Evolutionary conservation across 768 basidiomycete species (phyloP).

Genomic region (Cystofilobasidium capitatum): DNA sequence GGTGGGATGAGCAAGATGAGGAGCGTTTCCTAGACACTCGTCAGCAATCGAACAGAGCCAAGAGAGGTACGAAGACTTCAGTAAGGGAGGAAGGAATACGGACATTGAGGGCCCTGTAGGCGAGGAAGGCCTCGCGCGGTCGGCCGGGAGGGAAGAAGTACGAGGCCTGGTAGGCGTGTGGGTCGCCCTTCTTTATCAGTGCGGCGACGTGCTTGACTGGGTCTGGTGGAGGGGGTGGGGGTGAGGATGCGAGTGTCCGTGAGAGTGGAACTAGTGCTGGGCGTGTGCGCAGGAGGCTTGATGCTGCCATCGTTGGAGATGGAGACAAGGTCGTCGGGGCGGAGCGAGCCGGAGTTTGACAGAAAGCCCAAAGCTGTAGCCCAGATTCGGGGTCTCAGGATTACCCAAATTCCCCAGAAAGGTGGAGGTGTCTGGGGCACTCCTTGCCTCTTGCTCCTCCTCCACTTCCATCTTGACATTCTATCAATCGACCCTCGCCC

Average conservation of each 20-base stretch:
- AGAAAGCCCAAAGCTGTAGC: no score
- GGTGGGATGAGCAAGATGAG: background rate
- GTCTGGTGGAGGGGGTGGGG: background rate
- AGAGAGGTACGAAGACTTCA: conserved; percentile 11
- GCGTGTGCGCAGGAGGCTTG: background rate
- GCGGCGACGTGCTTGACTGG: background rate
- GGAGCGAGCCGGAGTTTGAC: no score
- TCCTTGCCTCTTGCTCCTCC: no score
- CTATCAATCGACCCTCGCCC: background rate
- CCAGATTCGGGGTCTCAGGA: no score
- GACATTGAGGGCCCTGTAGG: conserved; percentile 73
- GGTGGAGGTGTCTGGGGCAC: no score
- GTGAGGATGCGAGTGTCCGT: background rate
- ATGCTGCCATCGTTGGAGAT: no score
- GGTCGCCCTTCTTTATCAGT: conserved; percentile 62
- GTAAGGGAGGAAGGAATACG: conserved; percentile 39
- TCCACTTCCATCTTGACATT: no score
- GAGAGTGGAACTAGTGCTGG: background rate
- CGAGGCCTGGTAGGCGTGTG: conserved; percentile 62
- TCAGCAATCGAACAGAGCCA: no score
- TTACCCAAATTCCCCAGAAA: no score
- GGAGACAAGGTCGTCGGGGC: no score
- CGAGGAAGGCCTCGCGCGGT: conserved; percentile 59
- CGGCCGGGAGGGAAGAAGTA: conserved; percentile 54
- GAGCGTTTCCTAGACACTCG: no score